A percentile compares a stretch with the other conserved stretches of the same genome.
These are phyloP conservation scores for Trypanosomatidae sp. DNA, from an alignment of 208 protist species.

Conservation along the genomic window DNA sequence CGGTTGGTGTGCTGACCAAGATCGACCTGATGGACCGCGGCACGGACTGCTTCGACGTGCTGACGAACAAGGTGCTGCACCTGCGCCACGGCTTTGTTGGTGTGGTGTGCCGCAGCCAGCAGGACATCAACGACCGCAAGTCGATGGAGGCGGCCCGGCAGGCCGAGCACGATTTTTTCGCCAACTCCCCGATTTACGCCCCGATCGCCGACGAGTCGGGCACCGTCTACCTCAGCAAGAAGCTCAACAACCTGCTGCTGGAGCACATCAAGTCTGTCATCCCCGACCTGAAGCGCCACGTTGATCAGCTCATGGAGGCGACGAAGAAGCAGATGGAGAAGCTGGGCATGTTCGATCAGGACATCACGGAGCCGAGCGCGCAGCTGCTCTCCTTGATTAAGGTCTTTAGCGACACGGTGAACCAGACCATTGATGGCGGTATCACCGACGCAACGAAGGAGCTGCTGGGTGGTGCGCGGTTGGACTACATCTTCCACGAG, in stretches of 20 bases:
- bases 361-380: conserved; percentile 80
- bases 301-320: conserved; percentile 85
- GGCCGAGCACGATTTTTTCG: conserved; percentile 95
- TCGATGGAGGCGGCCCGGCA: conserved; percentile 84
- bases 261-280: conserved; percentile 95
- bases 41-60: conserved; percentile 97
- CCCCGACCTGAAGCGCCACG: conserved; percentile 92
- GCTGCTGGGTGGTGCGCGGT: conserved; percentile 94
- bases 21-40: conserved; percentile 99
- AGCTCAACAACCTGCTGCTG: conserved; percentile 93
- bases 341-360: conserved; percentile 86
- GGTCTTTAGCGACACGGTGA: conserved; percentile 87
- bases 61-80: conserved; percentile 93
- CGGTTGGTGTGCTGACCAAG: conserved; percentile 99
- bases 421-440: conserved; percentile 95
- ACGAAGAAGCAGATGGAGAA: conserved; percentile 91
- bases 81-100: conserved; percentile 98
- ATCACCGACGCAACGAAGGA: conserved; percentile 91
- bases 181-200: conserved; percentile 90
- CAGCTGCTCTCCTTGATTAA: conserved; percentile 87
- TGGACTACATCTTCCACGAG: conserved; percentile 97
- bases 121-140: conserved; percentile 95
- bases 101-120: conserved; percentile 98
- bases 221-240: conserved; percentile 91
- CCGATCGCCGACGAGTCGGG: conserved; percentile 84